A percentile compares a stretch with the other conserved stretches of the same genome.
These are phyloP conservation scores for Vanrija sp. DNA, from an alignment of 1,284 basidiomycete genomes.

Conservation along the genomic window DNA sequence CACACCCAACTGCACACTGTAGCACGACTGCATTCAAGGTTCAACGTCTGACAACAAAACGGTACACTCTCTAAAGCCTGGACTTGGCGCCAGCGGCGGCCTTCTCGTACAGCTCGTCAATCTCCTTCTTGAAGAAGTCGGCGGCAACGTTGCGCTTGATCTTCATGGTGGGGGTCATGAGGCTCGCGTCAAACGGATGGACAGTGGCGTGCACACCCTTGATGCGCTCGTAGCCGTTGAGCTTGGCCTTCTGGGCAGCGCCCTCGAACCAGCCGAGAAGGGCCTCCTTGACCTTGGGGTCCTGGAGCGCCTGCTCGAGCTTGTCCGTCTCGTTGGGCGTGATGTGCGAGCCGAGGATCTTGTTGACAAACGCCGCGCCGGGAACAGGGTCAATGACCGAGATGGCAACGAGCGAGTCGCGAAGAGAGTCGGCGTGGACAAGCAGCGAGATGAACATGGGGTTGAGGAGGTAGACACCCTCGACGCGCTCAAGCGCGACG, in stretches of 20 bases:
- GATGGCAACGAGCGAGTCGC: constrained; percentile 80
- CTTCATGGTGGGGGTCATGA: constrained; percentile 42
- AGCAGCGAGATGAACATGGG: constrained; percentile 70
- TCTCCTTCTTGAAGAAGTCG: constrained; percentile 38
- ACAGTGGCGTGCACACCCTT: constrained; percentile 71
- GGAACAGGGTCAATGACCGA: constrained; percentile 45
- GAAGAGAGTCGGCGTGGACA: constrained; percentile 80
- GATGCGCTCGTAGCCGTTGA: constrained; percentile 80
- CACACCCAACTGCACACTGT: background rate
- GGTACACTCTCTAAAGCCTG: too few species aligned
- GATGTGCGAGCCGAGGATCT: constrained; percentile 56
- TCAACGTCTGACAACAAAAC: too few species aligned
- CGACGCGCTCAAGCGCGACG: constrained; percentile 91
- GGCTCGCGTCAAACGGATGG: constrained; percentile 62
- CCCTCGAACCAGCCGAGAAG: constrained; percentile 50
- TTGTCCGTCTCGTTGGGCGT: constrained; percentile 54
- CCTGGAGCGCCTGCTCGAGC: constrained; percentile 59
- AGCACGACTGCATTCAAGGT: background rate
- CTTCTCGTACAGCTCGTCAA: constrained; percentile 42
- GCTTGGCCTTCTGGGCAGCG: constrained; percentile 57
- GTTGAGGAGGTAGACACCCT: constrained; percentile 69
- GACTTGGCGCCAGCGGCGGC: constrained; percentile 12
- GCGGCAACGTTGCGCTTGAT: constrained; percentile 35
- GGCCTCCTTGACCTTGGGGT: constrained; percentile 61
- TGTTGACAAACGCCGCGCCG: constrained; percentile 56